Conservation (phyloP, 1,284 basidiomycete species). For the Rhodotorula mucilaginosa region DNA sequence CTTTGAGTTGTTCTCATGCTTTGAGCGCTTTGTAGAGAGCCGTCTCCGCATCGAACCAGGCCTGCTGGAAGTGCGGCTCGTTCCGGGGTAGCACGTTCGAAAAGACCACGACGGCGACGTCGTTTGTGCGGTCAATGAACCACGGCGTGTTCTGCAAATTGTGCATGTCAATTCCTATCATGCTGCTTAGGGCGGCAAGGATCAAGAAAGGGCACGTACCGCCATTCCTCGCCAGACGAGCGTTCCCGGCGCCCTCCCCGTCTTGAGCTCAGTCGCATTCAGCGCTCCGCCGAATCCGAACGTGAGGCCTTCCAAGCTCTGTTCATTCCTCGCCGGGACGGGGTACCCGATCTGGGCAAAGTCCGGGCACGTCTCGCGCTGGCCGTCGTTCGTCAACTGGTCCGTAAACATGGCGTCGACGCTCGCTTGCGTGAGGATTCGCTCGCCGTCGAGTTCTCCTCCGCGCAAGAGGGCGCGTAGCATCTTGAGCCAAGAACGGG, state of each 20-base stretch:
- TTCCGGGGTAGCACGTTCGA: slow-evolving; percentile 5
- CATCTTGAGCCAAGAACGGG: slow-evolving; percentile 27
- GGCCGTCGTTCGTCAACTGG: slow-evolving; percentile 1
- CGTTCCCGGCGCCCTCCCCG: not conserved
- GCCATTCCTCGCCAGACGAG: slow-evolving; percentile 15
- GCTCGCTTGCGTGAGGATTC: slow-evolving; percentile 19
- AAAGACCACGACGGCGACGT: slow-evolving; percentile 10
- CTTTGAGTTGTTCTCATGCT: not conserved
- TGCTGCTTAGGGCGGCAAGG: no score
- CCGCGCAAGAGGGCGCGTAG: slow-evolving; percentile 24
- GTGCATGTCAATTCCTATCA: not conserved
- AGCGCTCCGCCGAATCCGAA: slow-evolving; percentile 16
- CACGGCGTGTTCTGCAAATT: slow-evolving; percentile 12
- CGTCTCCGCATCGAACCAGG: slow-evolving; percentile 2
- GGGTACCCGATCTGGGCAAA: slow-evolving; percentile 1
- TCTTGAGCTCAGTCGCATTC: not conserved
- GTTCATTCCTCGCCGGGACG: not conserved
- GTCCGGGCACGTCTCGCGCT: not conserved
- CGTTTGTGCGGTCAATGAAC: slow-evolving; percentile 12
- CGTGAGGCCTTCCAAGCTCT: not conserved
- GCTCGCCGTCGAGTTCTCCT: slow-evolving; percentile 9
- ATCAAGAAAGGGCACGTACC: not conserved
- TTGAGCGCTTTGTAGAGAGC: slow-evolving; percentile 12
- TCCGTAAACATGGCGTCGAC: slow-evolving; percentile 35
- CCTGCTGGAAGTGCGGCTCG: not conserved